Evolutionary conservation across 1,284 basidiomycete genomes (phyloP), one percentile per base, ranked within the genome.

Genomic region (Irpex sp.): DNA sequence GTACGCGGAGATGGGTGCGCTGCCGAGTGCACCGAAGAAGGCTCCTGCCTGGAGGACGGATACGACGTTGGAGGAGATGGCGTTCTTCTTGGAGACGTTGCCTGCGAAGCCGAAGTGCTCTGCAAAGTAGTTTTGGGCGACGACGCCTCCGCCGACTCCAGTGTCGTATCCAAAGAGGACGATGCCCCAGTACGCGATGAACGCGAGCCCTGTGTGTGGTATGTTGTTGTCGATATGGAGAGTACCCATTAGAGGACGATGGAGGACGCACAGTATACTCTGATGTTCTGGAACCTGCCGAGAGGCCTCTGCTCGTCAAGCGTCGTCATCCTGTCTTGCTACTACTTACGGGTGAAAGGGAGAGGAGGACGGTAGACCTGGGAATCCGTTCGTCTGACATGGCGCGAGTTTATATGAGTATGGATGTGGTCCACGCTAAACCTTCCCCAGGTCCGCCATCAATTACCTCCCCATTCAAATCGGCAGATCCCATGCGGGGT

Each of bases 41-140:
- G 88, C 88, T 48, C 91, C 91, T 1, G 86, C 91, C 72, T 92
- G 91, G 17, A 93, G 82, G 19, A 93, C 89, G 7, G 90, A 88
- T 26, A 93, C 91, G 61, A 90, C 81, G 68, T 88, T 87, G 57
- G 80, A 82, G 6, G 82, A 86, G 31, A 93, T 78, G 1, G 78
- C 77, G 66, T 84, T 78, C 9, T 72, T 70, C 57, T 77, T 78
- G 31, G 66, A 67, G 19, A 67, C 74, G 65, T 78, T 74, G 51
- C 79, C 76, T 59, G 77, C 66, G 52, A 92, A 79, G 5, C 85
- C 85, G 69, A 92, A 93, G 54, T 85, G 79, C 7, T 75, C 59
- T 66, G 83, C 76, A 78, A 94, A 93, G 67, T 84, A 86, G 3
- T 73, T 67, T 55, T 87, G 81, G 15, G 79, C 79, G 34, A 93